Evolutionary conservation across 2,329 filamentous ascomycete species (phyloP).

Genomic region (Didymosphaeria variabile): DNA sequence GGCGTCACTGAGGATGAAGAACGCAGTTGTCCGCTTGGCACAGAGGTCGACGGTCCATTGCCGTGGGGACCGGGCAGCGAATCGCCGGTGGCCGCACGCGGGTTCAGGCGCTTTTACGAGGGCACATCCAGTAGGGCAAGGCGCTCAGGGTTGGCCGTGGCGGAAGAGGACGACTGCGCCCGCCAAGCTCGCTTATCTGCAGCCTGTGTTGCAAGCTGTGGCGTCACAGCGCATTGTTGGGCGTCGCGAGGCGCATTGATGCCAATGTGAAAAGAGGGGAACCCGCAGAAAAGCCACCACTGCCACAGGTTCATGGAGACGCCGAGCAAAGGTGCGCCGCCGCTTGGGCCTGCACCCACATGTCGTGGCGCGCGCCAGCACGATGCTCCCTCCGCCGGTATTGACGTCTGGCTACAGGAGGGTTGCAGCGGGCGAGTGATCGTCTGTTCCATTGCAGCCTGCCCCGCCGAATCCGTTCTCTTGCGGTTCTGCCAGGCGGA

Average conservation of each 20-base stretch:
- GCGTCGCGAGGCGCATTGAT: slow-evolving; percentile 26
- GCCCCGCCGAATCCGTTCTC: slow-evolving; percentile 26
- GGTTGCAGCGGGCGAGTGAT: not conserved
- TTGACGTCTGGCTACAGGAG: not conserved
- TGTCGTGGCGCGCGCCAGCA: too few relatives aligned
- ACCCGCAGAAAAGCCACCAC: slow-evolving; percentile 40
- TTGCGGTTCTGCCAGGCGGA: slow-evolving; percentile 26
- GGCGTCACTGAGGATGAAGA: not conserved
- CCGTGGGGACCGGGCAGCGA: slow-evolving; percentile 3
- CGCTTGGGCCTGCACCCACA: not conserved
- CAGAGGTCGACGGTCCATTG: not conserved
- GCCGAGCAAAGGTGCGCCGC: slow-evolving; percentile 1
- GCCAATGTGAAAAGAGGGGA: slow-evolving; percentile 26
- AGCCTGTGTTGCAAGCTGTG: slow-evolving; percentile 35
- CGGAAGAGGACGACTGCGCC: slow-evolving; percentile 29
- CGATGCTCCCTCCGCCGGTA: too few relatives aligned
- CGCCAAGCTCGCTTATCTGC: slow-evolving; percentile 47
- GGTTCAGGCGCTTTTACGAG: slow-evolving; percentile 6
- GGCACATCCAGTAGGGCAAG: slow-evolving; percentile 7
- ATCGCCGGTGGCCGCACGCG: slow-evolving; percentile 3
- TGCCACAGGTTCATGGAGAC: slow-evolving; percentile 32
- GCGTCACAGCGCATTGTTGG: slow-evolving; percentile 40
- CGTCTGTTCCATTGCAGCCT: slow-evolving; percentile 29
- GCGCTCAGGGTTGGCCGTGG: slow-evolving; percentile 10
- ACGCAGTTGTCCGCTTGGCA: slow-evolving; percentile 5